Percentiles rank a stretch among this genome's conserved stretches.
These are phyloP conservation scores for Aegilops bicornis DNA, from an alignment of 176 grass and related monocot genomes.

Conservation along the genomic window DNA sequence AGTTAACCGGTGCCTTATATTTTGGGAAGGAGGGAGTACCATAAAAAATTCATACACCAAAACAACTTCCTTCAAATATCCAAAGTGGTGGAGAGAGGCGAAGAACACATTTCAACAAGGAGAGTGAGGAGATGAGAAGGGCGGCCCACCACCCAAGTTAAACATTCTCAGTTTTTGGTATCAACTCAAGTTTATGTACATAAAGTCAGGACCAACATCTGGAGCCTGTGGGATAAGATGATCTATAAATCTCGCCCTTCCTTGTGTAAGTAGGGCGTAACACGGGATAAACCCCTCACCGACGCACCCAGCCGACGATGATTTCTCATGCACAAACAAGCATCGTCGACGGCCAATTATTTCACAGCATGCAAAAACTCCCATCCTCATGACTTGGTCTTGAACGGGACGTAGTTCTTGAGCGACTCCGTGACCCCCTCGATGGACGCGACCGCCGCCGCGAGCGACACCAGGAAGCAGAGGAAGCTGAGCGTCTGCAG, in stretches of 20 bases:
- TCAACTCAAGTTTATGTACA: slow-evolving; percentile 10
- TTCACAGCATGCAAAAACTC: neutral
- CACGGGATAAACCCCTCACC: neutral
- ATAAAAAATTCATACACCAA: no score
- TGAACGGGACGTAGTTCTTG: slow-evolving; percentile 61
- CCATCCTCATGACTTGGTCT: slow-evolving; percentile 37
- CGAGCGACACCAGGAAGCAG: slow-evolving; percentile 80
- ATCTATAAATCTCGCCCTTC: neutral
- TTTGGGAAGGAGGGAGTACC: no score
- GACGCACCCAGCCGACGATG: neutral
- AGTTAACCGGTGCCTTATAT: no score
- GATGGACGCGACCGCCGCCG: slow-evolving; percentile 59
- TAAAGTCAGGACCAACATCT: neutral
- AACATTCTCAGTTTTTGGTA: neutral
- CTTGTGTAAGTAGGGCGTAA: neutral
- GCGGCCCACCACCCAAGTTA: no score
- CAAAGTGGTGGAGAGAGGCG: no score
- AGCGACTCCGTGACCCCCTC: slow-evolving; percentile 69
- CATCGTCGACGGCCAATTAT: neutral
- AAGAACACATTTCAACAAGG: no score
- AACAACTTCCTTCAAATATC: no score
- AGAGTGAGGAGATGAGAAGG: no score
- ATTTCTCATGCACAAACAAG: neutral
- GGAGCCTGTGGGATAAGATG: neutral
- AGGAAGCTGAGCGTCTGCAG: slow-evolving; percentile 69